A percentile compares a stretch with the other conserved stretches of the same genome.
These are phyloP conservation scores for Globisporangium ultimum DNA, from an alignment of 352 stramenopile genomes.

Conservation along the genomic window DNA sequence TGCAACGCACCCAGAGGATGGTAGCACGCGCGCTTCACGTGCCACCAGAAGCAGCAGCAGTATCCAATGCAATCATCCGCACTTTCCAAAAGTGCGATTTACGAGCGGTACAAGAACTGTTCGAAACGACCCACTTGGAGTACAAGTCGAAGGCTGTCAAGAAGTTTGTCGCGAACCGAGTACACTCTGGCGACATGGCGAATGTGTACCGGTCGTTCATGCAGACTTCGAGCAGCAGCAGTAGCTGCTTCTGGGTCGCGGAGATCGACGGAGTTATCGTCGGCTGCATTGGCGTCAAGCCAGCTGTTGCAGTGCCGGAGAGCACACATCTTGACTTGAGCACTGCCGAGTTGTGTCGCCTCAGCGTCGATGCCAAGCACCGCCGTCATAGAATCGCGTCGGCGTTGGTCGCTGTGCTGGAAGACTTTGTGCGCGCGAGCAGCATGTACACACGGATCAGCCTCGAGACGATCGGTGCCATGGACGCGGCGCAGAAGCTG, in stretches of 20 bases:
- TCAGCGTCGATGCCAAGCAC: slow-evolving; percentile 40
- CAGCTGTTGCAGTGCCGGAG: slow-evolving; percentile 1
- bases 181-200: slow-evolving; percentile 50
- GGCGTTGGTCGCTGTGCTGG: slow-evolving; percentile 36
- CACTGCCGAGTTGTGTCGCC: slow-evolving; percentile 51
- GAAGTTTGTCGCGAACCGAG: slow-evolving; percentile 62
- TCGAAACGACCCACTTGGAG: slow-evolving; percentile 56
- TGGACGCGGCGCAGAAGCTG: slow-evolving; percentile 50
- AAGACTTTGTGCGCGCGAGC: slow-evolving; percentile 28
- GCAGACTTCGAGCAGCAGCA: slow-evolving; percentile 4
- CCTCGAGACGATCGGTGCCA: slow-evolving; percentile 64
- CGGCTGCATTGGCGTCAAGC: slow-evolving; percentile 60
- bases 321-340: background rate
- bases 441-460: slow-evolving; percentile 30
- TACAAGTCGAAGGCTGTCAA: slow-evolving; percentile 61
- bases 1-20: slow-evolving; percentile 23
- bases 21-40: slow-evolving; percentile 6
- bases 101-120: slow-evolving; percentile 44
- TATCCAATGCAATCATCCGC: slow-evolving; percentile 31
- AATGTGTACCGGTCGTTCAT: slow-evolving; percentile 48
- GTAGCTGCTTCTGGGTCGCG: slow-evolving; percentile 63
- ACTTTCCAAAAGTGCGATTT: slow-evolving; percentile 49
- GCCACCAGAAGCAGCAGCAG: background rate
- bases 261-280: slow-evolving; percentile 35
- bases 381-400: slow-evolving; percentile 49